Evolutionary conservation across 2,329 filamentous ascomycete genomes (phyloP).

Genomic region (Ceratocystis ficicola): DNA sequence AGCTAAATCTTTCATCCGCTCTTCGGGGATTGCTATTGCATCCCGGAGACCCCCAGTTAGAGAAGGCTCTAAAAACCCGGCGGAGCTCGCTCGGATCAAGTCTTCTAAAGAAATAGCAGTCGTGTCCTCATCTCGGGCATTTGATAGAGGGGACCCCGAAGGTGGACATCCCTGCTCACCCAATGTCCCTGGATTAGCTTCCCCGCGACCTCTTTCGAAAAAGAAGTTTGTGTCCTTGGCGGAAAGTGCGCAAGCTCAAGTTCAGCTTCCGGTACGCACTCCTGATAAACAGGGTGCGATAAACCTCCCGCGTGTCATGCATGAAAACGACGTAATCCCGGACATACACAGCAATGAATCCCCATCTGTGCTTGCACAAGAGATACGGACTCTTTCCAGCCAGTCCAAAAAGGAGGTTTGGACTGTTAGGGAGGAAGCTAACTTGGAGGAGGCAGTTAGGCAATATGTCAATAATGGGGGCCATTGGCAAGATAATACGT

Average conservation of each 20-base stretch:
- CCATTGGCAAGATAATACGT: slow-evolving; percentile 20
- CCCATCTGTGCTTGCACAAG: slow-evolving; percentile 18
- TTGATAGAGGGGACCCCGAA: neutral
- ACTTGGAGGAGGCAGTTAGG: slow-evolving; percentile 18
- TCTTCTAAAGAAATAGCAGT: too few species aligned
- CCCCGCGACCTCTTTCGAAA: neutral
- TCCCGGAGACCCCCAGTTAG: neutral
- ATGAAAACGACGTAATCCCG: neutral
- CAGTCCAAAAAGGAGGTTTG: slow-evolving; percentile 17
- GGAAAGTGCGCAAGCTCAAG: neutral
- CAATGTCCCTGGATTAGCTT: neutral
- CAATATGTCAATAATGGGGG: slow-evolving; percentile 21
- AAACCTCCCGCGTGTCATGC: neutral
- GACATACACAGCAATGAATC: slow-evolving; percentile 17
- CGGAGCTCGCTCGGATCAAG: neutral
- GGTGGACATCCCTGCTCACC: too few species aligned
- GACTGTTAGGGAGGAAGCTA: slow-evolving; percentile 15
- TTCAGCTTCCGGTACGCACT: neutral
- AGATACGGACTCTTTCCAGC: slow-evolving; percentile 16
- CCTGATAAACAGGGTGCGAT: neutral
- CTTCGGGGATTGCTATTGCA: neutral
- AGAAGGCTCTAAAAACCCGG: neutral
- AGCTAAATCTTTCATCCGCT: neutral
- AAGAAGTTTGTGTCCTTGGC: neutral
- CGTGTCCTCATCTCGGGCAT: neutral